Evolutionary conservation across 768 basidiomycete species (phyloP).

Genomic region (Leccinum rimulosum): DNA sequence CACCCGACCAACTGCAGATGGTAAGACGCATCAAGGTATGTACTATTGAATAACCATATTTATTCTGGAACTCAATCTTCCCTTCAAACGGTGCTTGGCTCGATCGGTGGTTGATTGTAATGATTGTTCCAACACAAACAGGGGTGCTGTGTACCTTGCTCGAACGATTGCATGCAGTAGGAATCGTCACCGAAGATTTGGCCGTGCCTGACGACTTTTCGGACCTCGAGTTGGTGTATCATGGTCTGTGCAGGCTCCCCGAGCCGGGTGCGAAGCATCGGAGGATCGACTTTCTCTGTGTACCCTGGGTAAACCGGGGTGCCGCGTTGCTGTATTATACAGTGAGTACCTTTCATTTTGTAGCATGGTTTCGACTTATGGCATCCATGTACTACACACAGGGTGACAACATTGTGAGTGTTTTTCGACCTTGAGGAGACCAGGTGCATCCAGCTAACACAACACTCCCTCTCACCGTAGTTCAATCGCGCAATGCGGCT

Average conservation of each 20-base stretch:
- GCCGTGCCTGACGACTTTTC: constrained; percentile 64
- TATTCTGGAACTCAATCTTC: neutral
- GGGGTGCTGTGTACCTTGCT: constrained; percentile 65
- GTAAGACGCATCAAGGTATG: constrained; percentile 69
- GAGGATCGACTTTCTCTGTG: constrained; percentile 81
- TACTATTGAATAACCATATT: neutral
- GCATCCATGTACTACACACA: constrained; percentile 18
- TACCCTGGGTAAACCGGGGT: constrained; percentile 77
- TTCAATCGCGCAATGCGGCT: constrained; percentile 88
- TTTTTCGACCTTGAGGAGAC: neutral
- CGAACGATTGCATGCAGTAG: constrained; percentile 47
- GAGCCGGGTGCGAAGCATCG: constrained; percentile 48
- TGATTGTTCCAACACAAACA: constrained; percentile 25
- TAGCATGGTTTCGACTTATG: neutral
- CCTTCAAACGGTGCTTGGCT: neutral
- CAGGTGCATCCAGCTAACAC: neutral
- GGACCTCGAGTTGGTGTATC: constrained; percentile 75
- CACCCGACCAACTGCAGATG: constrained; percentile 70
- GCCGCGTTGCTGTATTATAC: constrained; percentile 93
- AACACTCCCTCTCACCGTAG: constrained; percentile 35
- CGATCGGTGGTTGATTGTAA: neutral
- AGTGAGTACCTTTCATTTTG: constrained; percentile 38
- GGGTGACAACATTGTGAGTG: constrained; percentile 87
- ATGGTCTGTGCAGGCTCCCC: constrained; percentile 71
- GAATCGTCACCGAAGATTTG: constrained; percentile 80